These are phyloP conservation scores for Umbelopsis sp. DNA, from an alignment of 192 early-diverging fungal genomes.

Conservation along the genomic window DNA sequence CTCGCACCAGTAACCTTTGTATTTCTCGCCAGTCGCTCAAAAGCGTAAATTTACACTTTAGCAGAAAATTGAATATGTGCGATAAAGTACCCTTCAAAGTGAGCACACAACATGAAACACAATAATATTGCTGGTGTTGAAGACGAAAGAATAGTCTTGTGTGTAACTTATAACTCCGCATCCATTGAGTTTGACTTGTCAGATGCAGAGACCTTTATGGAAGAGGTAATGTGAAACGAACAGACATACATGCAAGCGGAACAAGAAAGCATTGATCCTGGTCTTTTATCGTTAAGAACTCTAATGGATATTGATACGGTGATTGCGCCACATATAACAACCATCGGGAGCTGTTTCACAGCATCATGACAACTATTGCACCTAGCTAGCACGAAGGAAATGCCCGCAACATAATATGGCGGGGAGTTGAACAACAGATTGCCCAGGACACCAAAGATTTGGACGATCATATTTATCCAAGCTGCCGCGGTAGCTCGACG, in stretches of 20 bases:
- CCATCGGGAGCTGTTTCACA: constrained; percentile 21
- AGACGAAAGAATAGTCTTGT: constrained; percentile 17
- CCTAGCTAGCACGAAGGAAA: not conserved
- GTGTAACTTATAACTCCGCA: constrained; percentile 20
- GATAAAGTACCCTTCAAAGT: constrained; percentile 17
- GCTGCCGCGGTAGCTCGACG: not conserved
- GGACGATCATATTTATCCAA: constrained; percentile 5
- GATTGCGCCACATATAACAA: constrained; percentile 19
- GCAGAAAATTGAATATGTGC: constrained; percentile 19
- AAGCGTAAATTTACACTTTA: constrained; percentile 17
- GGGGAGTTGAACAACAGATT: constrained; percentile 12
- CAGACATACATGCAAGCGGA: constrained; percentile 20
- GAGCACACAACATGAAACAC: constrained; percentile 19
- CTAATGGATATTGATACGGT: no score
- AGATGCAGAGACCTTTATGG: constrained; percentile 20
- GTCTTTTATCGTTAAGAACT: constrained; percentile 21
- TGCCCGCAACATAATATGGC: constrained; percentile 9
- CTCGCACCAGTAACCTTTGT: constrained; percentile 21
- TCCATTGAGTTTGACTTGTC: constrained; percentile 21
- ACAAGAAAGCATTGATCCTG: constrained; percentile 21
- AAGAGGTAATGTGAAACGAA: constrained; percentile 19
- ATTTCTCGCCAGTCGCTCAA: constrained; percentile 21
- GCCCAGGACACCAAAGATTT: constrained; percentile 8
- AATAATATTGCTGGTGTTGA: constrained; percentile 17
- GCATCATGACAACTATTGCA: constrained; percentile 6